Conservation (phyloP, 1,284 basidiomycete species). For the Trichosporon sp. region DNA sequence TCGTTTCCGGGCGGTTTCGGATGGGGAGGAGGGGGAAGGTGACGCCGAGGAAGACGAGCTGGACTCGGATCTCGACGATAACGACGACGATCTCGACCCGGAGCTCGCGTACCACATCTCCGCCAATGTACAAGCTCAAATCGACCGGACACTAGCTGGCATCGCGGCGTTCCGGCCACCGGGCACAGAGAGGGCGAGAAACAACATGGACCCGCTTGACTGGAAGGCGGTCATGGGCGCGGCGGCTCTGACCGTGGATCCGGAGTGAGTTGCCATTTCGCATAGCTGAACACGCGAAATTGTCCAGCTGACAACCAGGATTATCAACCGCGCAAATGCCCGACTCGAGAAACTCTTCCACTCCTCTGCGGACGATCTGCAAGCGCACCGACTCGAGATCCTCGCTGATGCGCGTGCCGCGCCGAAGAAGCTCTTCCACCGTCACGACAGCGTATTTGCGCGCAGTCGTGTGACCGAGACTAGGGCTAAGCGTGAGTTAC, state of each 20-base stretch:
- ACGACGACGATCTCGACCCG: background rate
- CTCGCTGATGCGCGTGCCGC: background rate
- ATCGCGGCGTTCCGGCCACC: background rate
- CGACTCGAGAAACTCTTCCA: background rate
- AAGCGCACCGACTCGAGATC: background rate
- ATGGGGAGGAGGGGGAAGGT: background rate
- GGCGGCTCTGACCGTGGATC: conserved; percentile 1
- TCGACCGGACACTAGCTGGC: conserved; percentile 6
- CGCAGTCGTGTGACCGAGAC: background rate
- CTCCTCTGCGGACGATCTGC: background rate
- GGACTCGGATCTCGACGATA: background rate
- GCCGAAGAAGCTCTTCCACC: background rate
- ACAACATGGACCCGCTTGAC: background rate
- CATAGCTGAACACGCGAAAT: background rate
- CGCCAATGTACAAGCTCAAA: background rate
- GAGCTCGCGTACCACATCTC: background rate
- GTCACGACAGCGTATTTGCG: background rate
- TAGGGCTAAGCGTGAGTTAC: background rate
- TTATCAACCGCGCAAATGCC: background rate
- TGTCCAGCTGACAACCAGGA: background rate
- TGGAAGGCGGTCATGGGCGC: background rate
- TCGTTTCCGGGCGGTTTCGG: background rate
- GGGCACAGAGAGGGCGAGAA: background rate
- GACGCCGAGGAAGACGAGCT: background rate
- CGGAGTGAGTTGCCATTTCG: background rate